These are phyloP conservation scores for Pholiota molesta DNA, from an alignment of 768 basidiomycete species.

Conservation along the genomic window DNA sequence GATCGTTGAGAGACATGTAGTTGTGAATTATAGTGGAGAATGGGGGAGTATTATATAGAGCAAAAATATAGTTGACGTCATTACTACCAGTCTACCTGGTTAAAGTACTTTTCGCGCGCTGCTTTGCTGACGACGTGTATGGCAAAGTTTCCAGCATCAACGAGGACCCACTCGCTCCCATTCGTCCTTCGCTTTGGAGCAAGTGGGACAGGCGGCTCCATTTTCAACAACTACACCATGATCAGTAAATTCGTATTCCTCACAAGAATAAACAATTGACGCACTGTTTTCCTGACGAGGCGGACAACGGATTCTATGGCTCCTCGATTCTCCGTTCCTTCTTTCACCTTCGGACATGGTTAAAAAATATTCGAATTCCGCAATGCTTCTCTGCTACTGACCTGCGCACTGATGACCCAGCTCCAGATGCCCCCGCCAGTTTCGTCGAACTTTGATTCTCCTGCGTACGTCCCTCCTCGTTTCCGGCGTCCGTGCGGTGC, in stretches of 20 bases:
- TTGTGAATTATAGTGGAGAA: slow-evolving; percentile 9
- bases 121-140: slow-evolving; percentile 74
- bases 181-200: slow-evolving; percentile 65
- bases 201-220: slow-evolving; percentile 59
- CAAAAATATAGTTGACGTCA: slow-evolving; percentile 25
- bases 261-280: slow-evolving; percentile 28
- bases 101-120: slow-evolving; percentile 72
- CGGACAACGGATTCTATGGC: slow-evolving; percentile 77
- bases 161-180: slow-evolving; percentile 80
- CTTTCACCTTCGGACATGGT: slow-evolving; percentile 62
- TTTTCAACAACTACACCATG: slow-evolving; percentile 52
- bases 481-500: slow-evolving; percentile 63
- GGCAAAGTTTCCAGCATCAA: slow-evolving; percentile 81
- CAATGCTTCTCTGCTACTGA: slow-evolving; percentile 23
- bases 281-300: slow-evolving; percentile 67
- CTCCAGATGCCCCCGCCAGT: slow-evolving; percentile 67
- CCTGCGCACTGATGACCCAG: slow-evolving; percentile 79
- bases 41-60: slow-evolving; percentile 16
- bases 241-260: slow-evolving; percentile 4
- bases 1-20: slow-evolving; percentile 39
- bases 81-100: slow-evolving; percentile 29
- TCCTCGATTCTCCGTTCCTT: slow-evolving; percentile 80
- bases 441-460: slow-evolving; percentile 56
- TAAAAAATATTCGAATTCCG: slow-evolving; percentile 2
- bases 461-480: slow-evolving; percentile 68